Evolutionary conservation across 306 rosid species (phyloP).

Genomic region (Sechiopsis laciniata): DNA sequence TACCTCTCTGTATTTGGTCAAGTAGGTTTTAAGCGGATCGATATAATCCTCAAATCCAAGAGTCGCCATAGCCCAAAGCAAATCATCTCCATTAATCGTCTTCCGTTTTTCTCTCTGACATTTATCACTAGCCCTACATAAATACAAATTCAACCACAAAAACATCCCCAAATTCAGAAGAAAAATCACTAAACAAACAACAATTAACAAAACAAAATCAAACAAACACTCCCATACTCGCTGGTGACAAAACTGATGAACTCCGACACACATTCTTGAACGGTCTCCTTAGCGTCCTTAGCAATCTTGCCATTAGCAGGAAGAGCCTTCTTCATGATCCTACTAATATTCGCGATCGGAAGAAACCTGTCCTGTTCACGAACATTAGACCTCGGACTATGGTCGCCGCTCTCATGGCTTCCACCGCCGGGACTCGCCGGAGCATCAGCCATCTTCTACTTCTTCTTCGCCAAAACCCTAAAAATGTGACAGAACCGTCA

Average conservation of each 20-base stretch:
- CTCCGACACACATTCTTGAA: conserved; percentile 95
- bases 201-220: not conserved
- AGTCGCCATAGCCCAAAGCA: conserved; percentile 98
- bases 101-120: conserved; percentile 97
- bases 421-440: conserved; percentile 86
- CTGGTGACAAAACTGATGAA: conserved; percentile 94
- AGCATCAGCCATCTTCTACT: conserved; percentile 53
- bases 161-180: not conserved
- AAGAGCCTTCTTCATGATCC: conserved; percentile 96
- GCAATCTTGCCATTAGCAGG: conserved; percentile 95
- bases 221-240: conserved; percentile 50
- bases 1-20: conserved; percentile 84
- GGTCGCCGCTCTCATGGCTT: conserved; percentile 84
- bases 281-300: conserved; percentile 89
- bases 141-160: conserved; percentile 8
- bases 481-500: conserved; percentile 18
- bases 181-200: not conserved
- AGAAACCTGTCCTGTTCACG: conserved; percentile 89
- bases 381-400: conserved; percentile 78
- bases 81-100: conserved; percentile 92
- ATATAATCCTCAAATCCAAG: conserved; percentile 90
- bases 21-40: conserved; percentile 82
- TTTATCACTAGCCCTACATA: conserved; percentile 85
- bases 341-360: conserved; percentile 86
- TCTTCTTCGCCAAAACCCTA: conserved; percentile 24